Base-by-base conservation (phyloP, 2,329 filamentous ascomycete genomes). In the Exophiala spinifera region DNA sequence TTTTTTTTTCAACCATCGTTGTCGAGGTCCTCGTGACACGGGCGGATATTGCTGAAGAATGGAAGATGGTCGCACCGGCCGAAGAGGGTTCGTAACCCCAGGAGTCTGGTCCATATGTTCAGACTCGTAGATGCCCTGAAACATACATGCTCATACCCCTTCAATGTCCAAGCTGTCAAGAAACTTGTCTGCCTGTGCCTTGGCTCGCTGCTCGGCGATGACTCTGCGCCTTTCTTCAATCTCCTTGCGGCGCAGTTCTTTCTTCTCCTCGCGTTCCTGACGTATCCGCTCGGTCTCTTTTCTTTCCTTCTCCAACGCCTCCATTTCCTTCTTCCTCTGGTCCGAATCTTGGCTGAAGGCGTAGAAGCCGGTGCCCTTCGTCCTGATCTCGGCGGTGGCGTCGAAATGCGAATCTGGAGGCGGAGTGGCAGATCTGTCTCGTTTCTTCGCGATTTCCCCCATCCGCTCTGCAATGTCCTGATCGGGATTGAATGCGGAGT, bases 311-410 rank as follows among this genome's bases (percentile, higher is more conserved):
- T 83, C 80, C 51, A 96, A 74, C 42, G 78, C 80, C 61, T 82
- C 79, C 89, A 97, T 96, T 77, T 97, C 89, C 64, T 72, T 71
- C 66, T 85, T 77, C 45, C 81, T 72, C 60, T 78, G 76, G 61
- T 81, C 84, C 66, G 87, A 85, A 69, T 95, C 87, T 61, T 81
- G 82, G 55, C 86, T 89, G 68, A 99, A 97, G 53, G 87, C 85
- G 74, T 91, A 96, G 73, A 97, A 99, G 0, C 89, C 94, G 0
- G 88, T 89, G 3, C 94, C 94, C 65, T 94, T 92, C 42, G 84
- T 89, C 57, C 94, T 79, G 46, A 96, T 84, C 78, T 99, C 94
- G 57, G 80, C 80, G 57, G 82, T 81, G 1, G 89, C 89, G 69
- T 96, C 88, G 72, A 97, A 99, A 72, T 97, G 92, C 65, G 79